Conservation (phyloP, 2,329 filamentous ascomycete species). For the Penicillium oxalicum region DNA sequence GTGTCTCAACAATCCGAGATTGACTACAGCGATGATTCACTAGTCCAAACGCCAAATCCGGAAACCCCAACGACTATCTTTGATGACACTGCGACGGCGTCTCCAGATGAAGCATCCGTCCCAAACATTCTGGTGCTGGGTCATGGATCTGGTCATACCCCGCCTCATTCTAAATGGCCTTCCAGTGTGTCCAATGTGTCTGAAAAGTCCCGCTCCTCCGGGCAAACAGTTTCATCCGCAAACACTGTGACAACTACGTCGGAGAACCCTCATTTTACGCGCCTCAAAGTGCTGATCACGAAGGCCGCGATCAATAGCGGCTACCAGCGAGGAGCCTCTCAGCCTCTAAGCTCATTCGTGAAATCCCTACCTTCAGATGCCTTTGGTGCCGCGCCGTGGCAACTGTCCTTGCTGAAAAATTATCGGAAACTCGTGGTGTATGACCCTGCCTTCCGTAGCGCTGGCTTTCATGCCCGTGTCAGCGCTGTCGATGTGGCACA, state of each 20-base stretch:
- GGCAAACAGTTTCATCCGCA: constrained; percentile 42
- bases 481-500: constrained; percentile 69
- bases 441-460: constrained; percentile 59
- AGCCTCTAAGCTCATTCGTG: constrained; percentile 66
- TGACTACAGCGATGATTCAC: constrained; percentile 22
- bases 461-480: constrained; percentile 30
- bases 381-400: constrained; percentile 68
- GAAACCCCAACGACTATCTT: constrained; percentile 95
- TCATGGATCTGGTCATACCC: constrained; percentile 57
- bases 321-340: constrained; percentile 57
- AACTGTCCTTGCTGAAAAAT: constrained; percentile 64
- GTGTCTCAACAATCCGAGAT: constrained; percentile 41
- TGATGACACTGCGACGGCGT: constrained; percentile 81
- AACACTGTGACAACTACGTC: constrained; percentile 39
- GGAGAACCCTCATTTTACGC: constrained; percentile 71
- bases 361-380: constrained; percentile 68
- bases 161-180: constrained; percentile 55
- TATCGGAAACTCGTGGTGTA: constrained; percentile 75
- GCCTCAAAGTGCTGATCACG: constrained; percentile 72
- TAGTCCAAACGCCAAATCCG: constrained; percentile 44
- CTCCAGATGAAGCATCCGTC: constrained; percentile 69
- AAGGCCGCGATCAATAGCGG: constrained; percentile 83
- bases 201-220: constrained; percentile 64
- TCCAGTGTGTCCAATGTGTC: constrained; percentile 74
- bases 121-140: constrained; percentile 87